Conservation (phyloP, 164 flowering plant species). For the Kingdonia uniflora region DNA sequence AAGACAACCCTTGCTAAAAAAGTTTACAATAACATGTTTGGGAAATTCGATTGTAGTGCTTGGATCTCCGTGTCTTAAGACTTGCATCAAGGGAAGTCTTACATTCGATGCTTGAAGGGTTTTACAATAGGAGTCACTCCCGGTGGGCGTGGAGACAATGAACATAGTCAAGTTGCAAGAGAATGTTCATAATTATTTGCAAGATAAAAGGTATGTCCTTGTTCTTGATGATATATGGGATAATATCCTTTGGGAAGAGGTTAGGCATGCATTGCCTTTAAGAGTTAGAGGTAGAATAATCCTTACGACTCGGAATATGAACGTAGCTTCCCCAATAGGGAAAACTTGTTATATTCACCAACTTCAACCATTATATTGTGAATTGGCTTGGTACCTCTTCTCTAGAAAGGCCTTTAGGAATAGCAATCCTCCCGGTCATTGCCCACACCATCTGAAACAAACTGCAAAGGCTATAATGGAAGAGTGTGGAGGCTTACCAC, state of each 20-base stretch:
- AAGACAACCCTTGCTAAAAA: conserved; percentile 14
- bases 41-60: no score
- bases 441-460: conserved; percentile 1
- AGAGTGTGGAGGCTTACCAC: no score
- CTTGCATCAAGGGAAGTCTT: neutral
- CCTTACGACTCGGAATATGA: conserved; percentile 7
- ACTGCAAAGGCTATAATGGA: conserved; percentile 2
- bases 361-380: neutral
- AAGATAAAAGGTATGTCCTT: conserved; percentile 11
- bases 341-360: no score
- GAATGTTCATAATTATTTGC: conserved; percentile 6
- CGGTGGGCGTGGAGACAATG: conserved; percentile 13
- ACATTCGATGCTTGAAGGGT: conserved; percentile 1
- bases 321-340: no score
- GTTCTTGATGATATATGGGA: conserved; percentile 19
- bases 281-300: conserved; percentile 8
- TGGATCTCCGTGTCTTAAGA: conserved; percentile 14
- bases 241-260: conserved; percentile 6
- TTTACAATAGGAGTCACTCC: conserved; percentile 6
- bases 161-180: conserved; percentile 4
- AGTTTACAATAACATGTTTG: conserved; percentile 7
- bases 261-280: conserved; percentile 11
- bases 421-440: neutral
- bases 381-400: conserved; percentile 2
- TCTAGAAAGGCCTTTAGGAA: conserved; percentile 4